A percentile compares a stretch with the other conserved stretches of the same genome.
Evolutionary conservation across 257 asterid genomes (phyloP).

Genomic region (Capsicum chinense): DNA sequence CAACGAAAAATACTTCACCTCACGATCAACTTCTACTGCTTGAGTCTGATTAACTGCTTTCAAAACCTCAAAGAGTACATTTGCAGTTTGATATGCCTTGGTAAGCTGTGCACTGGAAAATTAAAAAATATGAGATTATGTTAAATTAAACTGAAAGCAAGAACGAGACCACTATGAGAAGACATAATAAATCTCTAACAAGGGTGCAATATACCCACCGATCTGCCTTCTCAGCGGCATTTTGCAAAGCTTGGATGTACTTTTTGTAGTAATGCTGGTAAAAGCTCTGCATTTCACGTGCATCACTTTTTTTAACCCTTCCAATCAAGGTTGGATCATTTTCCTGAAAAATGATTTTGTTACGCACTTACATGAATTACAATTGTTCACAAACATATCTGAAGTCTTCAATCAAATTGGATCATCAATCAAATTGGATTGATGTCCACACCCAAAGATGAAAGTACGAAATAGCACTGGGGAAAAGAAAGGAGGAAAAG

Average conservation of each 20-base stretch:
- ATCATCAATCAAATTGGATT: not conserved
- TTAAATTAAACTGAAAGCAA: slow-evolving; percentile 18
- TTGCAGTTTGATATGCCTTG: slow-evolving; percentile 98
- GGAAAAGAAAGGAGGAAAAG: slow-evolving; percentile 4
- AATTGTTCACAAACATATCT: slow-evolving; percentile 18
- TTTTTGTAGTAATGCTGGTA: slow-evolving; percentile 97
- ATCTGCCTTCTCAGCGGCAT: slow-evolving; percentile 98
- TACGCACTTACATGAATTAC: slow-evolving; percentile 8
- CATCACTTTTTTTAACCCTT: slow-evolving; percentile 98
- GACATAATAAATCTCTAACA: slow-evolving; percentile 11
- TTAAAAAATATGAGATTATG: slow-evolving; percentile 28
- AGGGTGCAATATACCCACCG: slow-evolving; percentile 61
- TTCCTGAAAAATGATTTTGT: slow-evolving; percentile 61
- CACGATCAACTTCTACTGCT: slow-evolving; percentile 96
- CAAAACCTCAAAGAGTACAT: slow-evolving; percentile 97
- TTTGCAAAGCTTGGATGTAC: slow-evolving; percentile 97
- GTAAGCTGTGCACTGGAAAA: slow-evolving; percentile 91
- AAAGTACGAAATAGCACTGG: slow-evolving; percentile 17
- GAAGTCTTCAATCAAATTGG: not conserved
- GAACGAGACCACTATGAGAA: slow-evolving; percentile 1
- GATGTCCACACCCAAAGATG: not conserved
- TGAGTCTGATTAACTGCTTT: slow-evolving; percentile 98
- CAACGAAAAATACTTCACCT: slow-evolving; percentile 54
- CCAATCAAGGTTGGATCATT: slow-evolving; percentile 97
- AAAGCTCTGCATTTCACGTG: slow-evolving; percentile 99